These are phyloP conservation scores for Sphagnurus paluster DNA, from an alignment of 1,284 basidiomycete genomes.

Conservation along the genomic window DNA sequence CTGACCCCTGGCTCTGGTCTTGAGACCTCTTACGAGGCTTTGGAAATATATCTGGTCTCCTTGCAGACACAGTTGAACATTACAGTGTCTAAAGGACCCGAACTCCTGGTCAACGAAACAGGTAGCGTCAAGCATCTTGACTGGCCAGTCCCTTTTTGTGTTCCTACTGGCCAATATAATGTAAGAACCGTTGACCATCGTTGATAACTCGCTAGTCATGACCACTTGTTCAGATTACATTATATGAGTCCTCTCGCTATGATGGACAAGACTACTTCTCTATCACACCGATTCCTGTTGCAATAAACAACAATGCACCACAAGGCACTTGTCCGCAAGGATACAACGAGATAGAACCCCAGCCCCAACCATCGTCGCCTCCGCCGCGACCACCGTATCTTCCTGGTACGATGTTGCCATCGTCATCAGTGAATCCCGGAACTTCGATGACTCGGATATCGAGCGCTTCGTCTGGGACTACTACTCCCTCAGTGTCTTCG, in stretches of 20 bases:
- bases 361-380: constrained; percentile 37
- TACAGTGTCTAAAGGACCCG: constrained; percentile 45
- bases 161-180: constrained; percentile 49
- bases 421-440: background rate
- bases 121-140: constrained; percentile 52
- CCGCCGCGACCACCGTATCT: constrained; percentile 18
- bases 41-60: constrained; percentile 53
- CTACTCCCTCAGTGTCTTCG: background rate
- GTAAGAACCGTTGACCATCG: constrained; percentile 27
- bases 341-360: constrained; percentile 33
- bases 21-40: constrained; percentile 38
- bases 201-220: background rate
- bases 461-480: constrained; percentile 7
- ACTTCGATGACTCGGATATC: too few species aligned
- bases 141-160: constrained; percentile 43
- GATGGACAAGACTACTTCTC: constrained; percentile 37
- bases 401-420: too few species aligned
- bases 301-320: constrained; percentile 32
- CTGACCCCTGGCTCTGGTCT: constrained; percentile 36
- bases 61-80: constrained; percentile 40
- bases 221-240: constrained; percentile 38
- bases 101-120: constrained; percentile 38
- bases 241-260: constrained; percentile 46
- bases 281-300: constrained; percentile 45
- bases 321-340: constrained; percentile 25